These are phyloP conservation scores for Gracilaria caudata DNA, from an alignment of 23 red algal genomes.

Conservation along the genomic window DNA sequence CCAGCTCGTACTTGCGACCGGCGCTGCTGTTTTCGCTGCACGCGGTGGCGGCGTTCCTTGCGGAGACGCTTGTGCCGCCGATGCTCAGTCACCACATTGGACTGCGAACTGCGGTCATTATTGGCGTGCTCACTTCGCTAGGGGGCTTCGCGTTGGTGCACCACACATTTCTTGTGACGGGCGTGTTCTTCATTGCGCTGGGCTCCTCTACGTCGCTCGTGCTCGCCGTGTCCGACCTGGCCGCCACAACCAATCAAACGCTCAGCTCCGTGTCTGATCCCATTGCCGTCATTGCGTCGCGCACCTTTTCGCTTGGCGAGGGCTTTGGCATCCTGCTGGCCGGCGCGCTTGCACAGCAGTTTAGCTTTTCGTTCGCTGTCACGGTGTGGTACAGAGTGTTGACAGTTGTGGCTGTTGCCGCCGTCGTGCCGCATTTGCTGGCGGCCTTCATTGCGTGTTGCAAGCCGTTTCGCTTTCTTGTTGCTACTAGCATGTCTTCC, in stretches of 20 bases:
- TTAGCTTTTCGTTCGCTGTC: neutral
- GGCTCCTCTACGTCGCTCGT: conserved; percentile 2
- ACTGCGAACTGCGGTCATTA: neutral
- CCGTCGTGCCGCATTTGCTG: neutral
- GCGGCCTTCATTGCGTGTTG: neutral
- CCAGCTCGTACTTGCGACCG: neutral
- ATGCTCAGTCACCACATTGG: neutral
- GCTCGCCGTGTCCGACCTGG: conserved; percentile 5
- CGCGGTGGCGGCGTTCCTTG: neutral
- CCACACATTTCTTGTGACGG: neutral
- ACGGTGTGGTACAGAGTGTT: neutral
- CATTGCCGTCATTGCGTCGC: neutral
- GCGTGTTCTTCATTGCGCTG: neutral
- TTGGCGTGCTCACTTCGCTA: neutral
- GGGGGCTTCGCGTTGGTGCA: neutral
- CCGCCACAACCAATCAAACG: neutral
- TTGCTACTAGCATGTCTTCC: neutral
- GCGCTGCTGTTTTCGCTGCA: conserved; percentile 5
- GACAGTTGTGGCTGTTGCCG: neutral
- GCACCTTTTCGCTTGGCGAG: conserved; percentile 12
- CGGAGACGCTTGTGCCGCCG: conserved; percentile 7
- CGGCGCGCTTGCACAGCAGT: neutral
- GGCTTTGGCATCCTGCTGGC: neutral
- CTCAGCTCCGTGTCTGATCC: conserved; percentile 7
- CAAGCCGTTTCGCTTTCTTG: neutral